Conservation (phyloP, 2,329 filamentous ascomycete genomes). For the Westerdykella aurantiaca region DNA sequence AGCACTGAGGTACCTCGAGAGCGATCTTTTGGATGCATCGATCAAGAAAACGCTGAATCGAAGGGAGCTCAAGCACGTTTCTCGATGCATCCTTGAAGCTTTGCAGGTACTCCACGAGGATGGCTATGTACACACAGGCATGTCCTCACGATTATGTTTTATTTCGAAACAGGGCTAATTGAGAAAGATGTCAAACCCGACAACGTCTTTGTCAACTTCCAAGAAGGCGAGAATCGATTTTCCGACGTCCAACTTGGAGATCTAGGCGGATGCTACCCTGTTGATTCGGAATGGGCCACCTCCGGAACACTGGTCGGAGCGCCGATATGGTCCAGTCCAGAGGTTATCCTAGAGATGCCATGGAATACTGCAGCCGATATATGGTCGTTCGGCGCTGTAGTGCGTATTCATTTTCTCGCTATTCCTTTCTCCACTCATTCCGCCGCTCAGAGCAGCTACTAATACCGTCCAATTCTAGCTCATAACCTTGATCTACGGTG, state of each 20-base stretch:
- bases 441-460: slow-evolving; percentile 2
- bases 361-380: slow-evolving; percentile 39
- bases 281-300: slow-evolving; percentile 16
- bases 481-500: slow-evolving; percentile 24
- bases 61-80: slow-evolving; percentile 17
- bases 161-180: slow-evolving; percentile 1
- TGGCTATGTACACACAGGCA: slow-evolving; percentile 23
- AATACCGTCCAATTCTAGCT: slow-evolving; percentile 12
- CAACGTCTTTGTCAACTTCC: slow-evolving; percentile 36
- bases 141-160: not conserved
- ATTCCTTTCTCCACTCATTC: not conserved
- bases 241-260: slow-evolving; percentile 33
- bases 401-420: slow-evolving; percentile 12
- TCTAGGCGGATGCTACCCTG: slow-evolving; percentile 23
- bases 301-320: slow-evolving; percentile 30
- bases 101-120: slow-evolving; percentile 20
- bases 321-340: slow-evolving; percentile 36
- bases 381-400: slow-evolving; percentile 38
- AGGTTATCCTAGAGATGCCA: slow-evolving; percentile 20
- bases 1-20: slow-evolving; percentile 18
- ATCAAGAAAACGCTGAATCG: slow-evolving; percentile 10
- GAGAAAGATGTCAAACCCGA: slow-evolving; percentile 31
- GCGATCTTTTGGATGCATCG: slow-evolving; percentile 13
- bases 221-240: slow-evolving; percentile 25
- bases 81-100: slow-evolving; percentile 17